Percentiles rank a stretch among this genome's conserved stretches.
Conservation (phyloP, 495 filamentous ascomycete species). For the Trichocladium antarcticum region DNA sequence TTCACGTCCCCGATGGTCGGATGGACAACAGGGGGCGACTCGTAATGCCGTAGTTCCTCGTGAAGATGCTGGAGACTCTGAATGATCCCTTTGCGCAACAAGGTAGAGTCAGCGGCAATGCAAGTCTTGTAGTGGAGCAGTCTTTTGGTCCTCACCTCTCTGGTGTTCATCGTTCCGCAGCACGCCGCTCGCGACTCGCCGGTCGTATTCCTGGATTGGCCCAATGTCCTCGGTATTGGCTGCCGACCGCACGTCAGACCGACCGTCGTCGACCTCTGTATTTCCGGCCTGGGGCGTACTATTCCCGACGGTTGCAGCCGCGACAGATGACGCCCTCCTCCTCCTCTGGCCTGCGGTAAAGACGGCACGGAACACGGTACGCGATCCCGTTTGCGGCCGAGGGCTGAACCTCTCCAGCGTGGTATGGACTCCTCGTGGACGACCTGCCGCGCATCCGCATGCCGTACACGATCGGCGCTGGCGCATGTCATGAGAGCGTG, state of each 20-base stretch:
- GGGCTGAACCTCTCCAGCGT: background rate
- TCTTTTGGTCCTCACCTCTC: constrained; percentile 46
- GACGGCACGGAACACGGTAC: constrained; percentile 11
- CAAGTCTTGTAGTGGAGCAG: background rate
- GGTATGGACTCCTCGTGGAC: background rate
- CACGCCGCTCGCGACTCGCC: constrained; percentile 56
- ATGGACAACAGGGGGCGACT: constrained; percentile 59
- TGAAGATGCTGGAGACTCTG: constrained; percentile 81
- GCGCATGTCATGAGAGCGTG: background rate
- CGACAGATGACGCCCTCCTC: constrained; percentile 23
- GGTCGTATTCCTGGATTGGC: constrained; percentile 79
- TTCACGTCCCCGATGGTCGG: constrained; percentile 64
- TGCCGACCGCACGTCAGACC: background rate
- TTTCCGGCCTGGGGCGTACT: constrained; percentile 9
- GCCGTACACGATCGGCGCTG: constrained; percentile 12
- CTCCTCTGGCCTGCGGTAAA: constrained; percentile 20
- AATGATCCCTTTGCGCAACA: constrained; percentile 54
- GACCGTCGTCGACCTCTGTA: background rate
- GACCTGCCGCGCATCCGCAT: constrained; percentile 2
- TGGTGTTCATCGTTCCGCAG: constrained; percentile 85
- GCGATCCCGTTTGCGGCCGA: constrained; percentile 1
- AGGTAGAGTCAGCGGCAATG: background rate
- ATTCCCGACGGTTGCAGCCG: constrained; percentile 23
- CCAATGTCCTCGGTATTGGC: constrained; percentile 40
- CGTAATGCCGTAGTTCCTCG: constrained; percentile 66